These are phyloP conservation scores for Metschnikowia proteae DNA, from an alignment of 805 yeast genomes.

Conservation along the genomic window DNA sequence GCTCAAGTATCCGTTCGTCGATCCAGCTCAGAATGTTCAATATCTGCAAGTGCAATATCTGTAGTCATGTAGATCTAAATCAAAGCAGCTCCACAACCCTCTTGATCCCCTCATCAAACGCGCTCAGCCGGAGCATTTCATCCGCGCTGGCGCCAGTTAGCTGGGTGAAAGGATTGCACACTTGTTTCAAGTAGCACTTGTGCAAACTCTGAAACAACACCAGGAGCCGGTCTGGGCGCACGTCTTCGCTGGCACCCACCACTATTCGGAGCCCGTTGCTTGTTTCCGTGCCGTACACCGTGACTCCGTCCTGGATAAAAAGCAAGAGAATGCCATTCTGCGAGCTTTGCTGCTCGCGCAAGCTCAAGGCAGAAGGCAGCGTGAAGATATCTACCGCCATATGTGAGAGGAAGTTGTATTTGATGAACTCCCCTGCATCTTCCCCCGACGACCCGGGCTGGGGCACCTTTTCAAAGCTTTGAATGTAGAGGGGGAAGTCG, in stretches of 20 bases:
- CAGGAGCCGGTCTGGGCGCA: conserved; percentile 13
- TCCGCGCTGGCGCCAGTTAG: conserved; percentile 18
- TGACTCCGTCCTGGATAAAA: conserved; percentile 63
- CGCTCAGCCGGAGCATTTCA: conserved; percentile 24
- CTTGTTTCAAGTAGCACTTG: conserved; percentile 49
- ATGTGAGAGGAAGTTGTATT: conserved; percentile 69
- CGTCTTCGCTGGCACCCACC: conserved; percentile 41
- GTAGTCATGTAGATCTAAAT: neutral
- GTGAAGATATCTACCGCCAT: conserved; percentile 70
- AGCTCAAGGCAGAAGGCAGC: conserved; percentile 43
- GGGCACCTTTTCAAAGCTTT: conserved; percentile 37
- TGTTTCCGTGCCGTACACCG: conserved; percentile 66
- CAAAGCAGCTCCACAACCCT: conserved; percentile 21
- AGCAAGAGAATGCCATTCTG: conserved; percentile 40
- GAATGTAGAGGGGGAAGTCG: conserved; percentile 59
- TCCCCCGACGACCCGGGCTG: neutral
- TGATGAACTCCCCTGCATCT: conserved; percentile 45
- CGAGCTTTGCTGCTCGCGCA: conserved; percentile 33
- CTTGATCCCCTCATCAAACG: conserved; percentile 30
- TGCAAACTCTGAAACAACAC: conserved; percentile 40
- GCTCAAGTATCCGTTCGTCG: no score
- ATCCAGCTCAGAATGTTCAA: no score
- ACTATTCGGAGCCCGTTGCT: conserved; percentile 65
- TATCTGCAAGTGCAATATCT: no score
- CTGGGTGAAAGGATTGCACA: conserved; percentile 60